phyloP scores from a whole-genome alignment of 352 stramenopile species.

The Globisporangium cystogenes region DNA sequence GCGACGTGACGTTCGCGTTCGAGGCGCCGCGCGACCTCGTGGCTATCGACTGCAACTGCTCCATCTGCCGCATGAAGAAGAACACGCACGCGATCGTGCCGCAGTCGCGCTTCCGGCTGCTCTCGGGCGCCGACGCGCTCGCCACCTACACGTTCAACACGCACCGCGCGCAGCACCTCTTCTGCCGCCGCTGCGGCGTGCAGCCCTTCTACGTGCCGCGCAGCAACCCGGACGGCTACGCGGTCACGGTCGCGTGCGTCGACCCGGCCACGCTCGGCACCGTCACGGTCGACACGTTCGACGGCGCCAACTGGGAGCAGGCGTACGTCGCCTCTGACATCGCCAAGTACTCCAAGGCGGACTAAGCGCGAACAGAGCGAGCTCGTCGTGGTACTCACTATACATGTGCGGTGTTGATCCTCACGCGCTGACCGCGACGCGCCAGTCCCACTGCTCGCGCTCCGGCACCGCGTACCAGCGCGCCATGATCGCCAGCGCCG shows the following conservation, averaged over 20 bases:
- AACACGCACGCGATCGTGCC: constrained; percentile 74
- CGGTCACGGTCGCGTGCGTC: constrained; percentile 72
- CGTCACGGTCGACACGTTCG: constrained; percentile 58
- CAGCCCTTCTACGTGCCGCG: constrained; percentile 78
- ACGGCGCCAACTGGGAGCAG: constrained; percentile 71
- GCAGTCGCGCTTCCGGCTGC: constrained; percentile 42
- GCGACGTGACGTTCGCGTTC: constrained; percentile 64
- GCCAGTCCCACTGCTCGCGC: constrained; percentile 2
- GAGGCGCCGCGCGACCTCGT: constrained; percentile 47
- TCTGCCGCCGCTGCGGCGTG: constrained; percentile 77
- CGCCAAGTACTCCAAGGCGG: constrained; percentile 28
- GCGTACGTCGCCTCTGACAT: constrained; percentile 30
- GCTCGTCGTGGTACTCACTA: neutral
- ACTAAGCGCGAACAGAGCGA: neutral
- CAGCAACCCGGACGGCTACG: constrained; percentile 75
- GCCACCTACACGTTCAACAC: constrained; percentile 83
- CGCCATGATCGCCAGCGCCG: constrained; percentile 9
- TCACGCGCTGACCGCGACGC: neutral
- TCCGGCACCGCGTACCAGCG: constrained; percentile 9
- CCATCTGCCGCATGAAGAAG: constrained; percentile 76
- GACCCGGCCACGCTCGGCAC: constrained; percentile 37
- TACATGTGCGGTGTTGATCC: too few species aligned
- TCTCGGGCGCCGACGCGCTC: constrained; percentile 37
- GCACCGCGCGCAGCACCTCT: constrained; percentile 67
- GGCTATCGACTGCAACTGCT: constrained; percentile 79